A percentile compares a stretch with the other conserved stretches of the same genome.
These are phyloP conservation scores for Yamadazyma trypodendri DNA, from an alignment of 1,139 yeast genomes.

Conservation along the genomic window DNA sequence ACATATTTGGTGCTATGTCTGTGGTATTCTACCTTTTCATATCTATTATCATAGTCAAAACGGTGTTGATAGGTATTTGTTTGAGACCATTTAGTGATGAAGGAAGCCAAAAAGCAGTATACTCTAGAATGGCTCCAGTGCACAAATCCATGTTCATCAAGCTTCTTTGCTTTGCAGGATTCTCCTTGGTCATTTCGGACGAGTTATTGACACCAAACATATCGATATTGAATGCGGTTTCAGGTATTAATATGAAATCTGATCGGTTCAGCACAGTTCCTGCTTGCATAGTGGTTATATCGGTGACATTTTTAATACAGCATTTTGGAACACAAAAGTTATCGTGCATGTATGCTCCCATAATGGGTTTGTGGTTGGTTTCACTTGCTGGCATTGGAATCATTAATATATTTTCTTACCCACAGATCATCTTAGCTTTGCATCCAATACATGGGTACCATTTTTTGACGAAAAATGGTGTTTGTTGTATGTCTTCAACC, in stretches of 20 bases:
- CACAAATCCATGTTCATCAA: constrained; percentile 21
- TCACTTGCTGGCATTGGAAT: constrained; percentile 47
- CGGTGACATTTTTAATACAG: constrained; percentile 45
- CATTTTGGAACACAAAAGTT: constrained; percentile 46
- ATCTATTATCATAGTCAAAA: constrained; percentile 51
- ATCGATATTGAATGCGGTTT: constrained; percentile 53
- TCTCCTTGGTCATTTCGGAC: constrained; percentile 56
- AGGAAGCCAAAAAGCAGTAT: constrained; percentile 63
- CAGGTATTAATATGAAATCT: constrained; percentile 31
- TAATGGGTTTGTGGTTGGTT: constrained; percentile 50
- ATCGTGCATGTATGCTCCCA: constrained; percentile 51
- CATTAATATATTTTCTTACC: constrained; percentile 40
- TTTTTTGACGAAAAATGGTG: constrained; percentile 36
- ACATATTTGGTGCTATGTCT: constrained; percentile 52
- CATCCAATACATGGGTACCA: constrained; percentile 52
- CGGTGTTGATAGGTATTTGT: constrained; percentile 45
- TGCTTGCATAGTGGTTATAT: constrained; percentile 48
- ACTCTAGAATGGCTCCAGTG: constrained; percentile 41
- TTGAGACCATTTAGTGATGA: constrained; percentile 58
- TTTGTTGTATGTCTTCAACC: constrained; percentile 49
- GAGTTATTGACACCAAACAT: constrained; percentile 64
- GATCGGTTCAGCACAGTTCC: constrained; percentile 29
- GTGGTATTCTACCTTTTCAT: constrained; percentile 56
- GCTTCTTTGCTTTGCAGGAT: constrained; percentile 51
- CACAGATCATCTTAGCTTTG: constrained; percentile 46